A percentile compares a stretch with the other conserved stretches of the same genome.
Conservation (phyloP, 1,284 basidiomycete species). For the Boletus sp. region DNA sequence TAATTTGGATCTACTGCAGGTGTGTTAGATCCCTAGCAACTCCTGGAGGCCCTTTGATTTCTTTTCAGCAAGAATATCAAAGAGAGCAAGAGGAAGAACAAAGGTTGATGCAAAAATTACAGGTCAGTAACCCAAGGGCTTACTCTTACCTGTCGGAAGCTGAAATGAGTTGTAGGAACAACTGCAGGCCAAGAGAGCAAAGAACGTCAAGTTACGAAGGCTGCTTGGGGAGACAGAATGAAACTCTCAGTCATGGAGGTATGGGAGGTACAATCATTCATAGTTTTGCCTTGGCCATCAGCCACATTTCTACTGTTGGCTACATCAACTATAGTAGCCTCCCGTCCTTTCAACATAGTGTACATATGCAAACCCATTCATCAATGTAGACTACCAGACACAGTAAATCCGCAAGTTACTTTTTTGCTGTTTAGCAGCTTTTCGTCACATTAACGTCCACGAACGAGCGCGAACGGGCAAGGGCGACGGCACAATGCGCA, state of each 20-base stretch:
- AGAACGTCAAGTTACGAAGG: conserved; percentile 15
- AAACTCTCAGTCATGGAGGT: neutral
- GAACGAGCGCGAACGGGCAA: no score
- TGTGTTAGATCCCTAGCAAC: neutral
- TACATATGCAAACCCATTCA: no score
- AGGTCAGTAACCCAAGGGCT: conserved; percentile 1
- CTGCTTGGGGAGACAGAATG: conserved; percentile 15
- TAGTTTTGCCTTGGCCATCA: conserved; percentile 15
- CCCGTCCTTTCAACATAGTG: no score
- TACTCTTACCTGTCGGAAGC: neutral
- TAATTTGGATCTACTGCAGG: conserved; percentile 4
- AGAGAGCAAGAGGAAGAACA: conserved; percentile 15
- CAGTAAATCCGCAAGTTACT: no score
- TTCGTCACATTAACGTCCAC: no score
- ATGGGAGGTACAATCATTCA: conserved; percentile 7
- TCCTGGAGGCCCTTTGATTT: neutral
- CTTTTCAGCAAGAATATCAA: conserved; percentile 12
- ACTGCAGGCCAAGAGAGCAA: conserved; percentile 8
- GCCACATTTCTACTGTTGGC: no score
- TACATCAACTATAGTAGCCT: no score
- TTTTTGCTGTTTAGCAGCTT: no score
- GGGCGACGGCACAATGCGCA: no score
- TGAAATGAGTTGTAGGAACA: conserved; percentile 3
- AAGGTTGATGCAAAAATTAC: conserved; percentile 15
- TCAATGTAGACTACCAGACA: no score